Evolutionary conservation across 108 stramenopile species (phyloP).

Genomic region (Pseudonitzschia multiseries): DNA sequence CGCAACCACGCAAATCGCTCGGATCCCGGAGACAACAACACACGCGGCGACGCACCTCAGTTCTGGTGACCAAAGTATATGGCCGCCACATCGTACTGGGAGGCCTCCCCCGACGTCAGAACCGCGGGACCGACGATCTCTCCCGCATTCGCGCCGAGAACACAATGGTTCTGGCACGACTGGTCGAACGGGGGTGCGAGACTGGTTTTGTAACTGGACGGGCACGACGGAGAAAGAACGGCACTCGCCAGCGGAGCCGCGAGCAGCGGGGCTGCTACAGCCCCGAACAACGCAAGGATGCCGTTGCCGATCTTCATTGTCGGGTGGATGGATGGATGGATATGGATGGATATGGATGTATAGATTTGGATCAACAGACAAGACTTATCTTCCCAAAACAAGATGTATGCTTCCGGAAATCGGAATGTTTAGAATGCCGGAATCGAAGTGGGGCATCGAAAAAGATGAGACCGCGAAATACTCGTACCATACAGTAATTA

Average conservation of each 20-base stretch:
- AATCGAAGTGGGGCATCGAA: too few relatives aligned
- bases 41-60: slow-evolving; percentile 8
- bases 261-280: not conserved
- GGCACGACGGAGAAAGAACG: slow-evolving; percentile 5
- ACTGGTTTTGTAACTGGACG: not conserved
- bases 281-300: not conserved
- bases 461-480: too few relatives aligned
- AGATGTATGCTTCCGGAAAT: too few relatives aligned
- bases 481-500: too few relatives aligned
- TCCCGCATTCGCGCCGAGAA: not conserved
- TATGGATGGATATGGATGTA: too few relatives aligned
- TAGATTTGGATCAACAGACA: too few relatives aligned
- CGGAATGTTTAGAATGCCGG: too few relatives aligned
- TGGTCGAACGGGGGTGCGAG: not conserved
- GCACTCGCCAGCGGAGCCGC: not conserved
- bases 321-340: too few relatives aligned
- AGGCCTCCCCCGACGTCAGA: not conserved
- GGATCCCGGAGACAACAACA: not conserved
- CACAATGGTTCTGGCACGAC: not conserved
- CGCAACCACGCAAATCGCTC: too few relatives aligned
- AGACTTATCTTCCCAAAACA: too few relatives aligned
- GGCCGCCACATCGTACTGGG: slow-evolving; percentile 7
- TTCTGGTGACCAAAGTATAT: slow-evolving; percentile 17
- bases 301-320: not conserved
- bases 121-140: slow-evolving; percentile 1